Percentiles rank a stretch among this genome's conserved stretches.
Conservation (phyloP, 805 yeast genomes). For the Martiniozyma abietophila region DNA sequence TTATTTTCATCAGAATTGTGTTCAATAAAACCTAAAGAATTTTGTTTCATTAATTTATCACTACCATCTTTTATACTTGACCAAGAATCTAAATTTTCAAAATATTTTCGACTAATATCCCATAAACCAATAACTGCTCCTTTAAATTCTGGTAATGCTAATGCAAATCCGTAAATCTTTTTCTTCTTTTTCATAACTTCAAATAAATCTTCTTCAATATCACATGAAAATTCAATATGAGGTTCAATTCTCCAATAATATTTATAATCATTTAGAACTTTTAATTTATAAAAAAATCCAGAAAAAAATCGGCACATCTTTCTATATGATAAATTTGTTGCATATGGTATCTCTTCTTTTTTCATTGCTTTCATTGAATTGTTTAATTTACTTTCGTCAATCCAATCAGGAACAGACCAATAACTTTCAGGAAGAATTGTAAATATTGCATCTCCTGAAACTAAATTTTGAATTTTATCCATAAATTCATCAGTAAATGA, state of each 20-base stretch:
- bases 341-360: slow-evolving; percentile 39
- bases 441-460: slow-evolving; percentile 35
- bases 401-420: slow-evolving; percentile 39
- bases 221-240: slow-evolving; percentile 38
- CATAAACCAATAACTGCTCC: slow-evolving; percentile 42
- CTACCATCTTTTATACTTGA: slow-evolving; percentile 12
- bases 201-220: slow-evolving; percentile 40
- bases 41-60: slow-evolving; percentile 26
- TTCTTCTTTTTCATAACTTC: slow-evolving; percentile 37
- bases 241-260: slow-evolving; percentile 58
- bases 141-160: slow-evolving; percentile 39
- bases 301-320: slow-evolving; percentile 52
- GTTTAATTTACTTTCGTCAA: slow-evolving; percentile 29
- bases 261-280: slow-evolving; percentile 34
- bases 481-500: slow-evolving; percentile 34
- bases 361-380: slow-evolving; percentile 20
- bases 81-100: slow-evolving; percentile 18
- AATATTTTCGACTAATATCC: slow-evolving; percentile 36
- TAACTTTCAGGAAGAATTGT: slow-evolving; percentile 34
- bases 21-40: slow-evolving; percentile 37
- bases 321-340: slow-evolving; percentile 51
- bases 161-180: slow-evolving; percentile 41
- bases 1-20: slow-evolving; percentile 31
- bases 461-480: slow-evolving; percentile 20
- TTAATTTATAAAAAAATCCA: slow-evolving; percentile 46